Conservation (phyloP, 1,139 yeast species). For the Geotrichum cucujoidarum region DNA sequence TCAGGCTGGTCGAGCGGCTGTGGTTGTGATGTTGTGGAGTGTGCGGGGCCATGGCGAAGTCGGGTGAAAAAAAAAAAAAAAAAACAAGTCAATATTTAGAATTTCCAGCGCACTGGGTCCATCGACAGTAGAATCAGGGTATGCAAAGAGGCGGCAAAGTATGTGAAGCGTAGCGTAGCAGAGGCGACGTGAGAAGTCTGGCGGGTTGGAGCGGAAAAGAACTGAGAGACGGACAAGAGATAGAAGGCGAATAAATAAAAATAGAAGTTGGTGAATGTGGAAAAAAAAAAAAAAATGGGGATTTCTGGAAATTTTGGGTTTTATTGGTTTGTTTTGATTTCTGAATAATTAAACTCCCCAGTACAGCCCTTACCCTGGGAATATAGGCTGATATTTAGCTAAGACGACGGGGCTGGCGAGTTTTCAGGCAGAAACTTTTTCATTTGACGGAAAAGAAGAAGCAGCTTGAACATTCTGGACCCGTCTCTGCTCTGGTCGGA, state of each 20-base stretch:
- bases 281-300: no score
- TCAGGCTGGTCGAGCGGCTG: not conserved
- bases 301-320: not conserved
- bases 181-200: not conserved
- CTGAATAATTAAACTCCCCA: no score
- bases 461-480: constrained; percentile 2
- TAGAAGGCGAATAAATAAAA: not conserved
- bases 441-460: constrained; percentile 2
- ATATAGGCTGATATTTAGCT: no score
- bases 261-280: not conserved
- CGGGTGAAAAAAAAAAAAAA: not conserved
- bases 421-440: not conserved
- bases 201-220: not conserved
- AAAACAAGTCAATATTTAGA: not conserved
- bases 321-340: not conserved
- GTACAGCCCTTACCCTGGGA: not conserved
- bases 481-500: not conserved
- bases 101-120: no score
- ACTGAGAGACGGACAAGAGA: not conserved
- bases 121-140: no score
- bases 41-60: constrained; percentile 10
- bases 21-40: constrained; percentile 3
- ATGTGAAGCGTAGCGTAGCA: not conserved
- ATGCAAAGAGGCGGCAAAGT: not conserved
- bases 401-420: no score